Conservation (phyloP, 2,329 filamentous ascomycete species). For the Trichoderma simmonsii region DNA sequence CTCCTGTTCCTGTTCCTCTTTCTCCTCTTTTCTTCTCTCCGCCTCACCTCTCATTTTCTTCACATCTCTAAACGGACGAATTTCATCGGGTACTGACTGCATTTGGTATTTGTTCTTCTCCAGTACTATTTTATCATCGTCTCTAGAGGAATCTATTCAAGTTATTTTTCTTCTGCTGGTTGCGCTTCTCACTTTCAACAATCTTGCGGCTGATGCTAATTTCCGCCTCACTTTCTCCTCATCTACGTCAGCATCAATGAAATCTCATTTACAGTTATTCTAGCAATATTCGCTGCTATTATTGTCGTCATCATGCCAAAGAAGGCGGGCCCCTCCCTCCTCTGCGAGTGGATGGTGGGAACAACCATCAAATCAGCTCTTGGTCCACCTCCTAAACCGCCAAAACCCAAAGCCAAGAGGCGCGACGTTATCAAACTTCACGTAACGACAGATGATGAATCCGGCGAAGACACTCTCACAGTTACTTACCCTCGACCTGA, state of each 20-base stretch:
- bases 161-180: neutral
- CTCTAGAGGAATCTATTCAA: neutral
- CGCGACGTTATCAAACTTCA: conserved; percentile 40
- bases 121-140: neutral
- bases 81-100: no score
- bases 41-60: neutral
- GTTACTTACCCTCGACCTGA: conserved; percentile 46
- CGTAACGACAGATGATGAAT: conserved; percentile 51
- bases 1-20: neutral
- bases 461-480: conserved; percentile 46
- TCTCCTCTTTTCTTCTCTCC: neutral
- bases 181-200: neutral
- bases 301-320: neutral
- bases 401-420: conserved; percentile 22
- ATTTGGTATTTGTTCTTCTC: no score
- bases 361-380: conserved; percentile 34
- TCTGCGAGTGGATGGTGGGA: conserved; percentile 43
- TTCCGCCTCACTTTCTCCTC: neutral
- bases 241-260: neutral
- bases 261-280: neutral
- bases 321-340: conserved; percentile 21
- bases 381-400: conserved; percentile 25
- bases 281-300: neutral
- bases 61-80: neutral
- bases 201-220: neutral